Base-by-base conservation (phyloP, 768 basidiomycete genomes). In the Nevesoporus exiguus region DNA sequence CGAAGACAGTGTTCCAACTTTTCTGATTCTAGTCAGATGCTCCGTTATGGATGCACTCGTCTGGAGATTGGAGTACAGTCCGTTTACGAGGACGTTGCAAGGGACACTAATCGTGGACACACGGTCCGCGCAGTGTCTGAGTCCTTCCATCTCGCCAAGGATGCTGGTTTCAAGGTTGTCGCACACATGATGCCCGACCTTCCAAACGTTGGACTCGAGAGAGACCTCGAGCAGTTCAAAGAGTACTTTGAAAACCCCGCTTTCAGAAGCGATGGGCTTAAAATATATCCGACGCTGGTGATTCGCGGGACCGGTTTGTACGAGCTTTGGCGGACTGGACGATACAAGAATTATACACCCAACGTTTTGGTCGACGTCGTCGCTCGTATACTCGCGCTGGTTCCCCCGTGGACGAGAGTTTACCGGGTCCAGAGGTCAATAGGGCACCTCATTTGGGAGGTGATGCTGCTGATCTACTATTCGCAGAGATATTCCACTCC, bases 171-270 rank as follows among this genome's bases (percentile, higher is more conserved):
- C 86, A 99, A 99, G 73, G 95, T 99, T 51, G 97, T 99, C 27
- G 95, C 95, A 19, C 97, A 99, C 69, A 98, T 98, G 97, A 99
- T 99, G 95, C 94, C 95, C 14, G 96, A 99, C 70, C 81, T 98
- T 9, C 96, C 96, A 9, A 99, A 99, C 68, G 92, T 98, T 53
- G 97, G 97, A 31, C 80, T 96, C 55, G 97, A 98, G 74, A 84
- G 97, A 52, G 97, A 99, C 71, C 82, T 99, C 44, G 94, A 94
- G 65, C 97, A 98, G 66, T 99, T 99, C 80, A 95, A 97, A 69
- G 97, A 98, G 69, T 99, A 94, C 71, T 99, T 99, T 63, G 97
- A 99, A 74, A 98, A 97, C 66, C 97, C 97, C 11, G 90, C 90
- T 0, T 99, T 98, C 75, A 78, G 97, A 57, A 94, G 93, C 47